Conservation (phyloP, 192 early-diverging fungal genomes). For the Podochytrium sp. region DNA sequence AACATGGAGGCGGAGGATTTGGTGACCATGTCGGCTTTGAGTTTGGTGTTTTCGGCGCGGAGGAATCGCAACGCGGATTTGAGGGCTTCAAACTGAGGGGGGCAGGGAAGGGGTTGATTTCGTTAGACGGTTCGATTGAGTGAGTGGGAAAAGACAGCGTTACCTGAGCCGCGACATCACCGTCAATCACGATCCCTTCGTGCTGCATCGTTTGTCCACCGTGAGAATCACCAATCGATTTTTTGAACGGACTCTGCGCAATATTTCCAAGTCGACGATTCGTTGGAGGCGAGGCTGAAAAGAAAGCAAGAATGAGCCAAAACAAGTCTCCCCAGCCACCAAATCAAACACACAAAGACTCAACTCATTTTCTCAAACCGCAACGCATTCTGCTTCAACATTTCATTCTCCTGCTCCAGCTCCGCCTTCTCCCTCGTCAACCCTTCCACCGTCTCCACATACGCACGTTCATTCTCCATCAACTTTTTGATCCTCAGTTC, state of each 20-base stretch:
- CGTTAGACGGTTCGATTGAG: slow-evolving; percentile 23
- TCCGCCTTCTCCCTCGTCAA: slow-evolving; percentile 69
- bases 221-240: slow-evolving; percentile 1
- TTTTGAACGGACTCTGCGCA: neutral
- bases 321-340: neutral
- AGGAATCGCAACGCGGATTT: slow-evolving; percentile 76
- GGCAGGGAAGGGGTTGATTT: neutral
- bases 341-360: slow-evolving; percentile 1
- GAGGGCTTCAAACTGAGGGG: slow-evolving; percentile 64
- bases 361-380: slow-evolving; percentile 36
- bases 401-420: slow-evolving; percentile 22
- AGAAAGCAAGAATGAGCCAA: neutral
- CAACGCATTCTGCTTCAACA: slow-evolving; percentile 26
- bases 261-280: slow-evolving; percentile 36
- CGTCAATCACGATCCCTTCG: slow-evolving; percentile 38
- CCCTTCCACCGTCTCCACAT: slow-evolving; percentile 71
- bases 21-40: slow-evolving; percentile 67
- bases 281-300: slow-evolving; percentile 20
- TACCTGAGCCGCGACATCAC: slow-evolving; percentile 36
- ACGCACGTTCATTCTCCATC: slow-evolving; percentile 66
- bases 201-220: slow-evolving; percentile 7
- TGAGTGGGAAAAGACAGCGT: too few relatives aligned
- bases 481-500: slow-evolving; percentile 63
- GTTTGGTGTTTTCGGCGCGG: slow-evolving; percentile 79
- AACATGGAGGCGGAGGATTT: slow-evolving; percentile 35